These are phyloP conservation scores for Blastomyces gilchristii DNA, from an alignment of 2,329 filamentous ascomycete genomes.

Conservation along the genomic window DNA sequence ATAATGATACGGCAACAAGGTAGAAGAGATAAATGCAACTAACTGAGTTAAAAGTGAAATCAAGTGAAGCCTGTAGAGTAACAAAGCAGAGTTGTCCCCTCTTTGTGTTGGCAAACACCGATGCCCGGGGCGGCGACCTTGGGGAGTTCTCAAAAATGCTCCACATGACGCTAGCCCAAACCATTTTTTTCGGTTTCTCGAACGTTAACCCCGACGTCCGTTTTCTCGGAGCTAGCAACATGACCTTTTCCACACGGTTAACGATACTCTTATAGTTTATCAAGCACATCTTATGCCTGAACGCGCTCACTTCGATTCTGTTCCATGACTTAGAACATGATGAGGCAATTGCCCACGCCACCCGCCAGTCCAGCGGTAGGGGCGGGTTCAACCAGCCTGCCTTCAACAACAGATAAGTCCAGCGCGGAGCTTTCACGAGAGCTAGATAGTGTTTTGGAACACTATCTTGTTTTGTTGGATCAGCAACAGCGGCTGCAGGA, in stretches of 20 bases:
- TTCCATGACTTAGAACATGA: not conserved
- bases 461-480: slow-evolving; percentile 36
- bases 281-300: not conserved
- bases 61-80: not conserved
- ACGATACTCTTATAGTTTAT: not conserved
- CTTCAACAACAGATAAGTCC: slow-evolving; percentile 13
- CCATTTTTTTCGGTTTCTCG: not conserved
- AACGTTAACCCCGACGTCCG: not conserved
- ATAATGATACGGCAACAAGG: not conserved
- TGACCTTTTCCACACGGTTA: not conserved
- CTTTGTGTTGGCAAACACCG: not conserved
- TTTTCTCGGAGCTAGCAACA: not conserved
- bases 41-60: not conserved
- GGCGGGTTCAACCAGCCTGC: slow-evolving; percentile 13
- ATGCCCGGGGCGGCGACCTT: not conserved
- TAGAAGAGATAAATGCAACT: not conserved
- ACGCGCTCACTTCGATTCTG: not conserved
- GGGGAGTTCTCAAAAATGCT: not conserved
- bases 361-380: slow-evolving; percentile 18
- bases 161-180: slow-evolving; percentile 1
- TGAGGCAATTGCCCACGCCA: slow-evolving; percentile 14
- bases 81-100: not conserved
- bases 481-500: slow-evolving; percentile 33
- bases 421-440: slow-evolving; percentile 23
- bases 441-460: slow-evolving; percentile 34